These are phyloP conservation scores for Aspergillus ruber DNA, from an alignment of 2,329 filamentous ascomycete genomes.

Conservation along the genomic window DNA sequence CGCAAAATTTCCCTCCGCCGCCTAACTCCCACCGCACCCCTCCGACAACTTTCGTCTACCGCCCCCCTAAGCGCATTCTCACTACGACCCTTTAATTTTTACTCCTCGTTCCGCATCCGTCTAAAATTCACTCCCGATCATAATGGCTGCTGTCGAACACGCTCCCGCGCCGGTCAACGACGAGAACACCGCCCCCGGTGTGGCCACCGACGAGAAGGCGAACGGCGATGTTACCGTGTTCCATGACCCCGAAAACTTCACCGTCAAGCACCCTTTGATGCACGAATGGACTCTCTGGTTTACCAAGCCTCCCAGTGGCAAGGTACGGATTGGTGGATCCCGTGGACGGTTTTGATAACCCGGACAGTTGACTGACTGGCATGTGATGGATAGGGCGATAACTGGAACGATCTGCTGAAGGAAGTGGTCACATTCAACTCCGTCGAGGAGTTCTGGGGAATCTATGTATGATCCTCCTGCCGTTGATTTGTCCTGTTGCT, in stretches of 20 bases:
- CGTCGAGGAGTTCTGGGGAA: conserved; percentile 98
- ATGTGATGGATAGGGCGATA: conserved; percentile 63
- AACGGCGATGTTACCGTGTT: conserved; percentile 78
- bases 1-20: conserved; percentile 18
- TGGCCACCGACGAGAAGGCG: conserved; percentile 33
- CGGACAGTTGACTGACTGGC: conserved; percentile 8
- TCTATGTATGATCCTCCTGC: conserved; percentile 67
- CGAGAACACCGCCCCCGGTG: conserved; percentile 49
- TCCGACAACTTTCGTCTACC: conserved; percentile 3
- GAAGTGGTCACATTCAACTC: conserved; percentile 98
- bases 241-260: conserved; percentile 98
- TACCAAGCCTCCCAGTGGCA: conserved; percentile 93
- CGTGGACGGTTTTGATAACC: not conserved
- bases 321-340: conserved; percentile 51
- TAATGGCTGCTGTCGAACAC: conserved; percentile 35
- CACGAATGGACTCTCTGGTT: conserved; percentile 99
- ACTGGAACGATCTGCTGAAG: conserved; percentile 97
- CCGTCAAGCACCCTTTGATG: conserved; percentile 96
- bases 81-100: conserved; percentile 2
- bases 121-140: conserved; percentile 13
- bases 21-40: conserved; percentile 9
- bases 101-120: conserved; percentile 3
- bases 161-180: conserved; percentile 37
- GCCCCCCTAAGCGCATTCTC: conserved; percentile 3
- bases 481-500: not conserved